These are phyloP conservation scores for Helianthus tuberosus DNA, from an alignment of 129 eudicot species.

Conservation along the genomic window DNA sequence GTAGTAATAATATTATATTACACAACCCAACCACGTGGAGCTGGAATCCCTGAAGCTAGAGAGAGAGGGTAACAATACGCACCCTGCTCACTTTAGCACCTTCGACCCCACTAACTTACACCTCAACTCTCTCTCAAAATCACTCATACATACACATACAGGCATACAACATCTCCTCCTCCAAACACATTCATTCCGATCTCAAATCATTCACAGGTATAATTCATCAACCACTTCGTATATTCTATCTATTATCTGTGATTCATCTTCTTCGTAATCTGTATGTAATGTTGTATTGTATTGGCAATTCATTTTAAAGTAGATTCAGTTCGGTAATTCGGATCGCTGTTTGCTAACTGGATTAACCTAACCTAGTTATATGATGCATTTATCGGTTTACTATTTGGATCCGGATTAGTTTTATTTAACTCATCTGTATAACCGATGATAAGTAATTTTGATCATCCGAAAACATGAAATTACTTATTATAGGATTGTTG, in stretches of 20 bases:
- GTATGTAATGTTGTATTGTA: not conserved
- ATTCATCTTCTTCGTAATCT: conserved; percentile 12
- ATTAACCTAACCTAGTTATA: not conserved
- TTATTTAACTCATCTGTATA: conserved; percentile 13
- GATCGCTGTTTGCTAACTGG: conserved; percentile 24
- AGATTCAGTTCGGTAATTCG: conserved; percentile 1
- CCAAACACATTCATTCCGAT: conserved; percentile 8
- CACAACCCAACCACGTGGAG: conserved; percentile 39
- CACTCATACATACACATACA: conserved; percentile 6
- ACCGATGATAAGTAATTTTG: conserved; percentile 4
- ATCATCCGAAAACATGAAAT: conserved; percentile 12
- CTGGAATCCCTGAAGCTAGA: conserved; percentile 11
- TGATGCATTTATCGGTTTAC: conserved; percentile 18
- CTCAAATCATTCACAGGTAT: conserved; percentile 31
- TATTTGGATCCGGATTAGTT: conserved; percentile 2
- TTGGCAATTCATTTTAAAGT: conserved; percentile 7
- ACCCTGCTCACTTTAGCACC: conserved; percentile 41
- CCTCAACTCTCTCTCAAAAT: conserved; percentile 11
- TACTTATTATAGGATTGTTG: not conserved
- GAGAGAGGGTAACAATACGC: conserved; percentile 27
- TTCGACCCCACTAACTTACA: conserved; percentile 26
- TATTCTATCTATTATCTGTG: not conserved
- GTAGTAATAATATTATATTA: not conserved
- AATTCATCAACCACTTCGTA: conserved; percentile 4
- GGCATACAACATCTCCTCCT: conserved; percentile 29